Percentiles rank a stretch among this genome's conserved stretches.
phyloP scores from a whole-genome alignment of 139 green algal species.

The Tetradesmus obliquus region DNA sequence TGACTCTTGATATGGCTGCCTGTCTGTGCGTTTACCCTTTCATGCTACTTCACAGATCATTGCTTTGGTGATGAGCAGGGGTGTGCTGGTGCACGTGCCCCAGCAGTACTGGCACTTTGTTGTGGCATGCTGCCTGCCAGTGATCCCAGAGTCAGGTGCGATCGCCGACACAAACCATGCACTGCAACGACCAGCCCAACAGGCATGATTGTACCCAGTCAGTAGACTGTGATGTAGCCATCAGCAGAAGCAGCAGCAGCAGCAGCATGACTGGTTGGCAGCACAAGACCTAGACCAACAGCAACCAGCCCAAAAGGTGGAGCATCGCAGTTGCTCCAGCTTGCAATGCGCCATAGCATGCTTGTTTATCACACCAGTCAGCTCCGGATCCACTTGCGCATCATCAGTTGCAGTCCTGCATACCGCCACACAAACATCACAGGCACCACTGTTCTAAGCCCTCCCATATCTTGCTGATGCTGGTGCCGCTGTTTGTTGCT shows the following conservation, averaged over 20 bases:
- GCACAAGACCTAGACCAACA: no score
- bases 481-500: background rate
- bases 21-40: background rate
- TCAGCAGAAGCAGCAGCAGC: no score
- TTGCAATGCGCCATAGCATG: background rate
- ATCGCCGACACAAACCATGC: background rate
- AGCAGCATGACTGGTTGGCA: background rate
- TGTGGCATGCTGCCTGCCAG: background rate
- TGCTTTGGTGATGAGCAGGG: background rate
- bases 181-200: background rate
- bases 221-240: no score
- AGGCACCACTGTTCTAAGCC: no score
- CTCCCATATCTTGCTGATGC: background rate
- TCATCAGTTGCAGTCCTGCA: no score
- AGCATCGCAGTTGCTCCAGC: background rate
- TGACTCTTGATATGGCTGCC: background rate
- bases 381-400: no score
- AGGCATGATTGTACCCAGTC: background rate
- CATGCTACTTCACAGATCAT: background rate
- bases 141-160: slow-evolving; percentile 15
- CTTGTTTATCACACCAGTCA: background rate
- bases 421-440: no score
- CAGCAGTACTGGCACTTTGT: slow-evolving; percentile 15
- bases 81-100: background rate
- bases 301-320: no score